Evolutionary conservation across 345 rosid species (phyloP).

Genomic region (Linum tenue): DNA sequence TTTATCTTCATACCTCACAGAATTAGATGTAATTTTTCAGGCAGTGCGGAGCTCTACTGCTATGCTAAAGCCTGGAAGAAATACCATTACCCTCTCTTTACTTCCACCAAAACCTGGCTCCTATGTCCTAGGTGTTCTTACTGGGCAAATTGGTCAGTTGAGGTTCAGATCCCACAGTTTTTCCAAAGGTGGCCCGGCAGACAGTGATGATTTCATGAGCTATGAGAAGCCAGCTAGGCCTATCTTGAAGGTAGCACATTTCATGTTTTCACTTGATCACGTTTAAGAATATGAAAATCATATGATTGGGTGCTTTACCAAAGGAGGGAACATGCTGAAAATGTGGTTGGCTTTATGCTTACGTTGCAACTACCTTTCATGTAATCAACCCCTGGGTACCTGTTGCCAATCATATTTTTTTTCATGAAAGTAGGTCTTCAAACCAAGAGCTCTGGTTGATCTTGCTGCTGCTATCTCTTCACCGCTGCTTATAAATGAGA

Average conservation of each 20-base stretch:
- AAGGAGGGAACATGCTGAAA: background rate
- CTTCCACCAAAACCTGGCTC: constrained; percentile 94
- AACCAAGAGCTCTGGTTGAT: constrained; percentile 94
- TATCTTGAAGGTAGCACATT: constrained; percentile 62
- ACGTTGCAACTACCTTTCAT: background rate
- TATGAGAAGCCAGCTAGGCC: constrained; percentile 91
- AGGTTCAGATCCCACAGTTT: constrained; percentile 92
- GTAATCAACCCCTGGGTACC: background rate
- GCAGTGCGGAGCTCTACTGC: constrained; percentile 64
- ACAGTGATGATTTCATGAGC: constrained; percentile 93
- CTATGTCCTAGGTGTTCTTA: constrained; percentile 86
- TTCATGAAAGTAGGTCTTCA: constrained; percentile 47
- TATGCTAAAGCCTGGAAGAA: constrained; percentile 65
- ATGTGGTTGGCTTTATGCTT: background rate
- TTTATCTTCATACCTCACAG: constrained; percentile 6
- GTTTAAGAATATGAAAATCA: background rate
- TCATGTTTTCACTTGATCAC: constrained; percentile 7
- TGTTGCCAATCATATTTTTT: constrained; percentile 15
- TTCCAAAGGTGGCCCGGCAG: constrained; percentile 94
- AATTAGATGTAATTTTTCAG: constrained; percentile 39
- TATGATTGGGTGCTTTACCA: background rate
- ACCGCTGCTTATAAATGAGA: constrained; percentile 78
- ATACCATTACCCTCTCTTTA: constrained; percentile 55
- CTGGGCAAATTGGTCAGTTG: constrained; percentile 89
- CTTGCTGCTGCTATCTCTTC: constrained; percentile 80